Conservation (phyloP, 495 filamentous ascomycete species). For the Talaromyces liani region DNA sequence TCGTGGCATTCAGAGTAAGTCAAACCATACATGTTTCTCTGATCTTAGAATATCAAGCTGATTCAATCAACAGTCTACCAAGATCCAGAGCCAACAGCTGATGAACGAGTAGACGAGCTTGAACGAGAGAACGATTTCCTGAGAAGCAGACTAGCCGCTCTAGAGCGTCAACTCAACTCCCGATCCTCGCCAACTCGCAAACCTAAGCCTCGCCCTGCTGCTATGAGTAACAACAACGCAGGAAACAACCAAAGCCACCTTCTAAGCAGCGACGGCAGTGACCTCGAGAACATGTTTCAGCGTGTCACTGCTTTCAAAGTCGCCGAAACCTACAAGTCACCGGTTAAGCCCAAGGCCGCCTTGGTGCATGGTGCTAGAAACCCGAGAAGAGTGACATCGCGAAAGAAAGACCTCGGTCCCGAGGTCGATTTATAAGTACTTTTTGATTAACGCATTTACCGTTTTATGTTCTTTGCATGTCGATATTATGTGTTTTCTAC, state of each 20-base stretch:
- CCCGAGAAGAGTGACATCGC: conserved; percentile 43
- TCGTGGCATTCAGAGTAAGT: conserved; percentile 53
- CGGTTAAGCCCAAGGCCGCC: conserved; percentile 22
- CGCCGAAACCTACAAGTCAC: conserved; percentile 32
- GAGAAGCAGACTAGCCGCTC: conserved; percentile 30
- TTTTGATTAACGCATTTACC: neutral
- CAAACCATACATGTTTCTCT: neutral
- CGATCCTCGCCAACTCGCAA: conserved; percentile 39
- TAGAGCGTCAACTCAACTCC: conserved; percentile 41
- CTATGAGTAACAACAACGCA: conserved; percentile 11
- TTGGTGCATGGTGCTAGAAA: conserved; percentile 26
- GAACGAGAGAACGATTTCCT: conserved; percentile 43
- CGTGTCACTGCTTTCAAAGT: conserved; percentile 37
- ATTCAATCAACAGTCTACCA: conserved; percentile 34
- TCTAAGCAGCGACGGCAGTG: conserved; percentile 29
- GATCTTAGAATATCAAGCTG: conserved; percentile 8
- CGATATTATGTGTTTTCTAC: neutral
- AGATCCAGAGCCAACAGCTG: conserved; percentile 30
- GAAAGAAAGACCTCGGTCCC: conserved; percentile 50
- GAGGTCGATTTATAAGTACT: conserved; percentile 39
- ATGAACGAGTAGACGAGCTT: conserved; percentile 32
- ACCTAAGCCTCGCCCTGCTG: conserved; percentile 21
- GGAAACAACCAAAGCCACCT: conserved; percentile 18
- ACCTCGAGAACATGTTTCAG: conserved; percentile 36
- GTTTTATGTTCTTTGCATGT: neutral